phyloP scores from a whole-genome alignment of 805 yeast species.

The Priceomyces carsonii region DNA sequence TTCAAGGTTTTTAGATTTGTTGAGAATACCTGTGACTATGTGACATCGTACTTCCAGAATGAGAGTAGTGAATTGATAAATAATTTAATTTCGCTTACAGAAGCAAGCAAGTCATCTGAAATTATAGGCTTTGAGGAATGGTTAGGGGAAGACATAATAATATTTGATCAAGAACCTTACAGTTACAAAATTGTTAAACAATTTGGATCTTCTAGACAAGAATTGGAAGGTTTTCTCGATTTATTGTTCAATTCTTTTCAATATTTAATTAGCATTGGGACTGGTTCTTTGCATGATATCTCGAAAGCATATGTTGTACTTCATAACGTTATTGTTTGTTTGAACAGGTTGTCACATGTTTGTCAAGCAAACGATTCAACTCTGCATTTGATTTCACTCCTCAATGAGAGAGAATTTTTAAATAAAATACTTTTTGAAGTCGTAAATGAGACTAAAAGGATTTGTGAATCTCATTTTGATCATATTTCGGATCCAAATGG shows the following conservation, averaged over 20 bases:
- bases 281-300: not conserved
- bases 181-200: slow-evolving; percentile 1
- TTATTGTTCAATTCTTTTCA: slow-evolving; percentile 7
- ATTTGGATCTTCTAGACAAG: not conserved
- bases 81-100: slow-evolving; percentile 13
- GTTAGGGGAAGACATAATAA: slow-evolving; percentile 21
- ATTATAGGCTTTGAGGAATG: slow-evolving; percentile 34
- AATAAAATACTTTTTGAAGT: slow-evolving; percentile 8
- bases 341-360: slow-evolving; percentile 23
- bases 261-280: slow-evolving; percentile 3
- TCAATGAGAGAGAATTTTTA: slow-evolving; percentile 2
- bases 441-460: slow-evolving; percentile 8
- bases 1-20: slow-evolving; percentile 29
- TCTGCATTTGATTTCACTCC: slow-evolving; percentile 7
- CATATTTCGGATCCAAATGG: not conserved
- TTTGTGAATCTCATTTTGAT: slow-evolving; percentile 10
- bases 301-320: slow-evolving; percentile 15
- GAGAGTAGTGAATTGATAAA: slow-evolving; percentile 14
- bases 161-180: slow-evolving; percentile 11
- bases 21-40: slow-evolving; percentile 34
- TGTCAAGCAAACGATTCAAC: slow-evolving; percentile 14
- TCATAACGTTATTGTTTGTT: slow-evolving; percentile 26
- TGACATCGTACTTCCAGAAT: slow-evolving; percentile 21
- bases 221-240: slow-evolving; percentile 6
- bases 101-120: slow-evolving; percentile 27